These are phyloP conservation scores for Fragaria vesca DNA, from an alignment of 306 rosid genomes.

Conservation along the genomic window DNA sequence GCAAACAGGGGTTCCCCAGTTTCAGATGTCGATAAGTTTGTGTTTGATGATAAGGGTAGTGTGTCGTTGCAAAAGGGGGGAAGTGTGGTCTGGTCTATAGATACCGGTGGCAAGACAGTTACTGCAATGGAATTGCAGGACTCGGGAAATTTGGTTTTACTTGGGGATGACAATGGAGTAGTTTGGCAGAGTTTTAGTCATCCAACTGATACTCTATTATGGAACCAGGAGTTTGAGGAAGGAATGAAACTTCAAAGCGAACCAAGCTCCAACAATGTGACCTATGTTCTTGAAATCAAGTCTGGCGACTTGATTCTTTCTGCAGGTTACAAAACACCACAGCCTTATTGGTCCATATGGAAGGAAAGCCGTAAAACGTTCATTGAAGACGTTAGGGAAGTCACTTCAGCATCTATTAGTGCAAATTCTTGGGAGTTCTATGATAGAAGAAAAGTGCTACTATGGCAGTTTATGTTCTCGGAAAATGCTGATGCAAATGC, in stretches of 20 bases:
- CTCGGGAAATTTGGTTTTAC: slow-evolving; percentile 68
- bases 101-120: slow-evolving; percentile 46
- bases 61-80: slow-evolving; percentile 43
- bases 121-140: slow-evolving; percentile 60
- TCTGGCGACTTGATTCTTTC: slow-evolving; percentile 68
- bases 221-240: slow-evolving; percentile 56
- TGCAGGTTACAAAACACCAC: slow-evolving; percentile 57
- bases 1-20: slow-evolving; percentile 68
- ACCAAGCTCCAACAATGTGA: slow-evolving; percentile 43
- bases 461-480: slow-evolving; percentile 65
- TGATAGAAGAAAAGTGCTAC: slow-evolving; percentile 46
- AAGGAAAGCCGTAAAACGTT: slow-evolving; percentile 55
- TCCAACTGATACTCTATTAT: slow-evolving; percentile 77
- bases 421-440: slow-evolving; percentile 79
- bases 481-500: slow-evolving; percentile 29
- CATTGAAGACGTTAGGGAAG: slow-evolving; percentile 39
- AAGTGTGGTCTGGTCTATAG: slow-evolving; percentile 59
- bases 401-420: slow-evolving; percentile 45
- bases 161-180: slow-evolving; percentile 33
- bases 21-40: slow-evolving; percentile 55
- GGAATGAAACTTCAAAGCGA: slow-evolving; percentile 76
- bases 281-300: slow-evolving; percentile 60
- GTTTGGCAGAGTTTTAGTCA: slow-evolving; percentile 85
- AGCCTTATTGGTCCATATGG: slow-evolving; percentile 82
- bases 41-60: slow-evolving; percentile 57